Evolutionary conservation across 2,329 filamentous ascomycete genomes (phyloP).

Genomic region (Fusarium euwallaceae): DNA sequence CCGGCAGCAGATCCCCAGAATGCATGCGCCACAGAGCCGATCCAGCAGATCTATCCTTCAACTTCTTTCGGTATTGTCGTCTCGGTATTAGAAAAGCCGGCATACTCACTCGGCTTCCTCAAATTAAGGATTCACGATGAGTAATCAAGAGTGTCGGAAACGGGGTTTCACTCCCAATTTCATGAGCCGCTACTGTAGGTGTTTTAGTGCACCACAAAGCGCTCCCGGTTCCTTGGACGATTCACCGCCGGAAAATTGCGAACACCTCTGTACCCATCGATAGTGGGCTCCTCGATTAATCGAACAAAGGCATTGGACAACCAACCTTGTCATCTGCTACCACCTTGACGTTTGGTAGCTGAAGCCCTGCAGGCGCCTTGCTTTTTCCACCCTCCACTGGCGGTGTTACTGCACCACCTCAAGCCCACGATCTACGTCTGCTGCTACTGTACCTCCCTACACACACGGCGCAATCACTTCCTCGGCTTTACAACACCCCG

Average conservation of each 20-base stretch:
- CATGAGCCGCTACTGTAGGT: neutral
- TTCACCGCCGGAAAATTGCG: constrained; percentile 35
- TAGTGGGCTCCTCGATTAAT: constrained; percentile 10
- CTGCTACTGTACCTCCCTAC: neutral
- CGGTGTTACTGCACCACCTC: constrained; percentile 12
- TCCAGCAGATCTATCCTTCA: constrained; percentile 2
- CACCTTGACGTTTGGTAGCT: constrained; percentile 13
- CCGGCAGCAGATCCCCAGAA: constrained; percentile 5
- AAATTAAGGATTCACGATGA: neutral
- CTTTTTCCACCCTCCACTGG: constrained; percentile 27
- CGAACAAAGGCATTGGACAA: constrained; percentile 11
- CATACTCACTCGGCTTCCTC: neutral
- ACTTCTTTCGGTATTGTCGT: neutral
- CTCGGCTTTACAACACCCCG: neutral
- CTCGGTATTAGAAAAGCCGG: neutral
- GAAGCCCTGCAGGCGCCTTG: constrained; percentile 27
- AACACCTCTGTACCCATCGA: constrained; percentile 13
- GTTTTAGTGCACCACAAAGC: neutral
- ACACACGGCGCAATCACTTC: neutral
- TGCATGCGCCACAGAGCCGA: constrained; percentile 17
- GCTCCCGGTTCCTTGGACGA: constrained; percentile 1
- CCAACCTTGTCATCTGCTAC: neutral
- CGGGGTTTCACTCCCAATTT: neutral
- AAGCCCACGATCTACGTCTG: constrained; percentile 6
- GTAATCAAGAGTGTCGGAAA: neutral